These are phyloP conservation scores for Zanthoxylum bungeanum DNA, from an alignment of 345 rosid genomes.

Conservation along the genomic window DNA sequence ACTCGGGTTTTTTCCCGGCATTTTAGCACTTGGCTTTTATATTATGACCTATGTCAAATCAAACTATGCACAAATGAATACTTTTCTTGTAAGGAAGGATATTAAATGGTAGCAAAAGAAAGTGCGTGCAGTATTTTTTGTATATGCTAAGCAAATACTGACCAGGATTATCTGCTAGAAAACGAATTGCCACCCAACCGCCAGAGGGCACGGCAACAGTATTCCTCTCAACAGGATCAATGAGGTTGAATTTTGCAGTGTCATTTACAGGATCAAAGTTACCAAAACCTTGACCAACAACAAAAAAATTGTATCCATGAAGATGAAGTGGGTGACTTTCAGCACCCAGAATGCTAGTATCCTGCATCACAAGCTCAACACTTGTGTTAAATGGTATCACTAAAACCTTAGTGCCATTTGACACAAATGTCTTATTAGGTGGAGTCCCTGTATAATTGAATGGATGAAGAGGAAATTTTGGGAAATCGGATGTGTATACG, in stretches of 20 bases:
- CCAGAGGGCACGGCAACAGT: slow-evolving; percentile 59
- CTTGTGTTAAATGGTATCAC: slow-evolving; percentile 58
- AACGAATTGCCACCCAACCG: slow-evolving; percentile 78
- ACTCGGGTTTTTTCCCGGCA: no score
- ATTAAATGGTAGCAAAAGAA: no score
- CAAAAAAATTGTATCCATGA: slow-evolving; percentile 69
- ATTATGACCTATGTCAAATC: no score
- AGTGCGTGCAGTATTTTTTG: no score
- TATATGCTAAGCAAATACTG: background rate
- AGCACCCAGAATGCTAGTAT: slow-evolving; percentile 54
- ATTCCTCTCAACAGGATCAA: slow-evolving; percentile 75
- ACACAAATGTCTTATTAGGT: slow-evolving; percentile 56
- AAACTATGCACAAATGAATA: no score
- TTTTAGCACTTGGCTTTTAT: no score
- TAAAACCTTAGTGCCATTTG: slow-evolving; percentile 48
- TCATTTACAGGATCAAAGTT: slow-evolving; percentile 55
- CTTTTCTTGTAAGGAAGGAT: no score
- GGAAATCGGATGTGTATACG: slow-evolving; percentile 55
- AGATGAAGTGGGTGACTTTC: slow-evolving; percentile 83
- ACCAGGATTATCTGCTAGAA: slow-evolving; percentile 80
- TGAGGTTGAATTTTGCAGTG: slow-evolving; percentile 53
- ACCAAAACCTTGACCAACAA: slow-evolving; percentile 82
- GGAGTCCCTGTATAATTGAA: slow-evolving; percentile 76
- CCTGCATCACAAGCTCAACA: slow-evolving; percentile 66
- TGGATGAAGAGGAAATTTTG: slow-evolving; percentile 40